phyloP scores from a whole-genome alignment of 805 yeast genomes.

The Barnettozyma vustinii region DNA sequence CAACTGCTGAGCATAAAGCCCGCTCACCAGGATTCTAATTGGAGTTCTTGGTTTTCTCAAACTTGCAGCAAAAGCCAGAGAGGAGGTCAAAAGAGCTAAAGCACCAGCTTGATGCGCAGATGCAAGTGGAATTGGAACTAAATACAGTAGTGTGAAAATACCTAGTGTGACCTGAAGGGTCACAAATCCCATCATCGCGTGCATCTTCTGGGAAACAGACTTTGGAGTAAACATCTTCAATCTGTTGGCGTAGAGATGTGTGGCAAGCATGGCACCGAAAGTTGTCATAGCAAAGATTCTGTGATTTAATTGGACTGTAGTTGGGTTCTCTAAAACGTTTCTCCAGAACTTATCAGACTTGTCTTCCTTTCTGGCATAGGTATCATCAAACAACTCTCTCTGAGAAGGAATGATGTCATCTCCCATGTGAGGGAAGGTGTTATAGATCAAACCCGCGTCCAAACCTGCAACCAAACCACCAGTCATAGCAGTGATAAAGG shows the following conservation, averaged over 20 bases:
- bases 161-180: conserved; percentile 82
- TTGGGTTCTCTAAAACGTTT: conserved; percentile 89
- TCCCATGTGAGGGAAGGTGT: conserved; percentile 97
- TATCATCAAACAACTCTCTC: conserved; percentile 73
- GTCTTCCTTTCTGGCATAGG: conserved; percentile 62
- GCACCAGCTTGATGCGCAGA: conserved; percentile 98
- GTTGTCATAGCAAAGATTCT: conserved; percentile 81
- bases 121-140: conserved; percentile 90
- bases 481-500: conserved; percentile 89
- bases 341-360: conserved; percentile 82
- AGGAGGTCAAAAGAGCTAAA: conserved; percentile 74
- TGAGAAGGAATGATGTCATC: conserved; percentile 68
- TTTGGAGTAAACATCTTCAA: conserved; percentile 53
- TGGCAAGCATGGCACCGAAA: conserved; percentile 60
- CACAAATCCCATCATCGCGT: conserved; percentile 76
- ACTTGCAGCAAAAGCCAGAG: conserved; percentile 56
- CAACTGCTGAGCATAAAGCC: conserved; percentile 27
- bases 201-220: conserved; percentile 50
- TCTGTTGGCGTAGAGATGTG: conserved; percentile 63
- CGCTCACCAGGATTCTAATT: conserved; percentile 31
- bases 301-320: conserved; percentile 91
- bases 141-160: conserved; percentile 73
- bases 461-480: conserved; percentile 98
- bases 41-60: conserved; percentile 52
- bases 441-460: conserved; percentile 95